phyloP scores from a whole-genome alignment of 805 yeast species.

The Pichia occidentalis region DNA sequence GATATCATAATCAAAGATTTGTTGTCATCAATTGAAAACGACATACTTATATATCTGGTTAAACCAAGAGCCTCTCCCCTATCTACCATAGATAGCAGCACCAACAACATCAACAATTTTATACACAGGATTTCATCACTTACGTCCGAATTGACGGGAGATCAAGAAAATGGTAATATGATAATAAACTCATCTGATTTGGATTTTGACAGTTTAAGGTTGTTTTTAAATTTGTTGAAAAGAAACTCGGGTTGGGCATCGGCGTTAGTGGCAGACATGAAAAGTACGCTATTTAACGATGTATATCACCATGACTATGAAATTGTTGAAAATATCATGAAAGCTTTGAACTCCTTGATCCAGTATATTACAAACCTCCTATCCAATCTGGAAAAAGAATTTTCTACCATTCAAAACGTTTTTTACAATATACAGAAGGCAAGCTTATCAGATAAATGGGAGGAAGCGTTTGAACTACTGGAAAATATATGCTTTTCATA shows the following conservation, averaged over 20 bases:
- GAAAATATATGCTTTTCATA: slow-evolving; percentile 23
- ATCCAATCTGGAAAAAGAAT: slow-evolving; percentile 34
- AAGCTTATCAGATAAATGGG: slow-evolving; percentile 39
- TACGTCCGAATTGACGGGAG: too few relatives aligned
- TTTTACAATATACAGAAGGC: slow-evolving; percentile 34
- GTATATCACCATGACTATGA: slow-evolving; percentile 18
- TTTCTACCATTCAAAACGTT: slow-evolving; percentile 31
- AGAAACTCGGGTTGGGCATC: slow-evolving; percentile 35
- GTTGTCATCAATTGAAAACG: slow-evolving; percentile 21
- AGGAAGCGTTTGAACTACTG: slow-evolving; percentile 26
- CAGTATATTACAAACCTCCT: slow-evolving; percentile 45
- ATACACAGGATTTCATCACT: too few relatives aligned
- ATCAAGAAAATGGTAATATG: slow-evolving; percentile 12
- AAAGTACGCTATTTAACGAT: slow-evolving; percentile 22
- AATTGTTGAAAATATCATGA: slow-evolving; percentile 39
- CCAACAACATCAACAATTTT: slow-evolving; percentile 4
- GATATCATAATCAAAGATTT: slow-evolving; percentile 17
- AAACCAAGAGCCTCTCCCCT: slow-evolving; percentile 31
- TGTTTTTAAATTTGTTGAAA: slow-evolving; percentile 33
- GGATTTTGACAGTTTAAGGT: slow-evolving; percentile 32
- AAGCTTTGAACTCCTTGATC: slow-evolving; percentile 42
- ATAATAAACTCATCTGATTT: slow-evolving; percentile 25
- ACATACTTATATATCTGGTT: slow-evolving; percentile 26
- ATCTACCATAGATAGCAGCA: slow-evolving; percentile 2
- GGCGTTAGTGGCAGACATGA: slow-evolving; percentile 31